Conservation (phyloP, 2,329 filamentous ascomycete species). For the Neodidymelliopsis sp. region DNA sequence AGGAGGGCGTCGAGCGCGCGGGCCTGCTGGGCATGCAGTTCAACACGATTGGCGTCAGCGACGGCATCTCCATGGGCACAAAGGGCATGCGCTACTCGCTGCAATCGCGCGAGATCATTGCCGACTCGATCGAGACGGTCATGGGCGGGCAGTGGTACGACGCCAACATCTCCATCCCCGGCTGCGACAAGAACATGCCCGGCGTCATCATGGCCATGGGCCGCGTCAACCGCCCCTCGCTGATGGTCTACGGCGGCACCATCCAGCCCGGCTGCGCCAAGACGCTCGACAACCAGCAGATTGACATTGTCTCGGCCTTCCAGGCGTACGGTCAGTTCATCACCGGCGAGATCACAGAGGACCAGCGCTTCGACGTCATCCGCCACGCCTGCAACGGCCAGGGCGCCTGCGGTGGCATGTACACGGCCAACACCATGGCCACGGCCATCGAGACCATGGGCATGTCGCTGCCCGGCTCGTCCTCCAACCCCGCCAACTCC, state of each 20-base stretch:
- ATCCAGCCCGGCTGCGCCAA: conserved; percentile 90
- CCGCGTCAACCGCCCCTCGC: conserved; percentile 87
- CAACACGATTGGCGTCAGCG: conserved; percentile 98
- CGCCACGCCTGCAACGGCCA: conserved; percentile 85
- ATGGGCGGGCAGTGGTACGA: conserved; percentile 99
- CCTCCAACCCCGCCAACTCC: conserved; percentile 59
- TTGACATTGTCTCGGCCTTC: conserved; percentile 97
- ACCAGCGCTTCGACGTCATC: conserved; percentile 93
- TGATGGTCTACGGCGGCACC: conserved; percentile 98
- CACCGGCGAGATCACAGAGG: conserved; percentile 87
- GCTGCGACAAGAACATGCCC: conserved; percentile 99
- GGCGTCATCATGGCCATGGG: conserved; percentile 79
- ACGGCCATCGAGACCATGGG: conserved; percentile 61
- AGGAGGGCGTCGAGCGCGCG: conserved; percentile 74
- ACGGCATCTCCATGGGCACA: conserved; percentile 98
- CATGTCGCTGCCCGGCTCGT: conserved; percentile 60
- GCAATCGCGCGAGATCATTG: conserved; percentile 95
- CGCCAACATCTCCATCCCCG: conserved; percentile 93
- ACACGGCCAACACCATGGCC: conserved; percentile 62
- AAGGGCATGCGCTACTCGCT: conserved; percentile 95
- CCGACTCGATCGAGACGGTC: conserved; percentile 97
- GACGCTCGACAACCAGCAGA: conserved; percentile 70
- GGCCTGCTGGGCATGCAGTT: conserved; percentile 94
- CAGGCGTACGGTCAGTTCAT: conserved; percentile 97
- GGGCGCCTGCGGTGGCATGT: conserved; percentile 85